Evolutionary conservation across 352 stramenopile genomes (phyloP), one percentile per base, ranked within the genome.

Genomic region (Aphanomyces invadans): DNA sequence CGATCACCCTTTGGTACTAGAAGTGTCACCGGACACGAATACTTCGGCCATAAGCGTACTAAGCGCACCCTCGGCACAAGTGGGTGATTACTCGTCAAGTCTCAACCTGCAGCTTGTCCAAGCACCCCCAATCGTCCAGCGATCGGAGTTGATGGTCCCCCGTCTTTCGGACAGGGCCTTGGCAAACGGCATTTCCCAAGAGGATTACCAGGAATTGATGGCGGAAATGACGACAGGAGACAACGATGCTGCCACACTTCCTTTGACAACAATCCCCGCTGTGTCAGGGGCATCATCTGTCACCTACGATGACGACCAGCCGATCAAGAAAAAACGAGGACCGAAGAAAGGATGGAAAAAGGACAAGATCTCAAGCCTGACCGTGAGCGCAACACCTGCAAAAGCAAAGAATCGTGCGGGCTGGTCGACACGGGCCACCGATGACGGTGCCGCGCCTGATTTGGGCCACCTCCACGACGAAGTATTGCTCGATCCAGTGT

Each of bases 331-430:
- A 2, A 32, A 38, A 32, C 49, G 49, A 1, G 49, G 49, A 11
- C 49, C 49, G 11, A 57, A 57, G 19, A 32, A 32, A 29, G 49
- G 49, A 7, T 57, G 49, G 49, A 57, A 57, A n/a, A 7, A 57
- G 49, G 49, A 25, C 11, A 54, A 54, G 46, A 21, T 21, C 10
- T 7, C 26, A 12, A 7, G 36, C 10, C n/a, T 31, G 46, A 11
- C 15, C 10, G 10, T 54, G 46, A 48, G 39, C 39, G 39, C 39
- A 48, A 48, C 21, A 48, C 21, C 29, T 38, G 7, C 7, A 17
- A 57, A n/a, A 5, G 19, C 49, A 12, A 39, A 29, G 0, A 32
- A 57, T 9, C 44, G 44, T 9, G 12, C 9, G 9, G 44, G 9
- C 38, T 45, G 38, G 38, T 17, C 38, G 38, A 45, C 38, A 45